Base-by-base conservation (phyloP, 2,329 filamentous ascomycete species). In the Aspergillus phoenicis region DNA sequence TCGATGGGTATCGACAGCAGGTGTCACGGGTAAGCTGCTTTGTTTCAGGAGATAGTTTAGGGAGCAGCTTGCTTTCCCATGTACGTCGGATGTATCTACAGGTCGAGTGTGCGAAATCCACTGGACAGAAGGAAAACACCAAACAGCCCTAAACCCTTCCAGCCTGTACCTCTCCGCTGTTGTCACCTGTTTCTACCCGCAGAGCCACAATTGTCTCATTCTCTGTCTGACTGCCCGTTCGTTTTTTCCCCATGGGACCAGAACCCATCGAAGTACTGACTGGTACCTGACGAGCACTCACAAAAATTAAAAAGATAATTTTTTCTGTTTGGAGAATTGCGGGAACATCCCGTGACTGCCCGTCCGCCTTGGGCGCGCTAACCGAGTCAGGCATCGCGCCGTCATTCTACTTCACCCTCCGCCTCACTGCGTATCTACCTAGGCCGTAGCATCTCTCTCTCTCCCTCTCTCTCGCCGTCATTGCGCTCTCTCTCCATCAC, bases 331-430 rank as follows among this genome's bases (percentile, higher is more conserved):
- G 33, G 20, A 26, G 28, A 59, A 36, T 36, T 51, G 60, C 59
- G 52, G 60, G 59, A 58, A 59, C 43, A 60, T 68, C 72, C 72
- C 71, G 72, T 75, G 73, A 75, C 69, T 67, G 59, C 47, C 45
- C 47, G 15, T 26, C 47, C 24, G 47, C 26, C 47, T 28, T 51
- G 33, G 52, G 26, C 26, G 52, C 67, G 65, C 73, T 75, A 75
- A 43, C 71, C 64, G 8, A 7, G 59, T 66, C 51, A 4, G 63
- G 71, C 49, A 30, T 61, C 62, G 63, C 63, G 45, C 65, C 66
- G 67, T 69, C 67, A 70, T 70, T 70, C 67, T 68, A 61, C 52
- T 58, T 53, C 45, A 57, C 58, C 62, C 64, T 68, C 66, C 65
- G 63, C 66, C 66, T 69, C 61, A 64, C 67, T 68, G 58, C 64